Evolutionary conservation across 345 rosid genomes (phyloP), one percentile per base, ranked within the genome.

Genomic region (Eutrema yunnanense): DNA sequence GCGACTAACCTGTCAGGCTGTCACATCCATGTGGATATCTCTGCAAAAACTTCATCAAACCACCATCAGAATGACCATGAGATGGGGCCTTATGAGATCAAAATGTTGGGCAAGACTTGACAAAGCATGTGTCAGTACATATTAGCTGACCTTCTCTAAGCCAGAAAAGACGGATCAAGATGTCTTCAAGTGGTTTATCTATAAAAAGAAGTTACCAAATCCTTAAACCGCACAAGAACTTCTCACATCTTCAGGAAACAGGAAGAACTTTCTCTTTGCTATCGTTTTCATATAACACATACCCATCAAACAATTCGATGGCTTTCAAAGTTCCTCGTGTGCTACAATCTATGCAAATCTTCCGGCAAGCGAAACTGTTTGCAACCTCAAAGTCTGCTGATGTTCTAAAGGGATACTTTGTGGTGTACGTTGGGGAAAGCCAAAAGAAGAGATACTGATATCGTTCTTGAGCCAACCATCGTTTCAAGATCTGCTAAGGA

Each of bases 401-500:
- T 51, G 80, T 79, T 26, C 82, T 80, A 14, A 78, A 80, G 63
- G 81, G 71, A 36, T 53, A 57, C 49, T 65, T 76, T 26, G 52
- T 74, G 0, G 62, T 73, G 37, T 67, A 73, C 66, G 59, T 72
- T 8, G 77, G 81, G 44, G 71, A 79, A 49, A 58, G 64, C 19
- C 71, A 66, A 30, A 26, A 66, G 29, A 66, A 66, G 48, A 50
- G 60, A 65, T 22, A 5, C 71, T 32, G 27, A 6, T 82, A 47
- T 78, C 80, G 12, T 73, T 44, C 68, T 72, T 76, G 70, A 77
- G 67, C 7, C 72, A 54, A 13, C 73, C 80, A 62, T 67, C 68
- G 6, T 76, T 81, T 41, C 76, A 74, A 16, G 54, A 67, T 37
- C 53, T 60, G 65, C 62, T 53, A 32, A 37, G 65, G 29, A 72